Evolutionary conservation across 495 filamentous ascomycete genomes (phyloP).

Genomic region (Tuber calosporum): DNA sequence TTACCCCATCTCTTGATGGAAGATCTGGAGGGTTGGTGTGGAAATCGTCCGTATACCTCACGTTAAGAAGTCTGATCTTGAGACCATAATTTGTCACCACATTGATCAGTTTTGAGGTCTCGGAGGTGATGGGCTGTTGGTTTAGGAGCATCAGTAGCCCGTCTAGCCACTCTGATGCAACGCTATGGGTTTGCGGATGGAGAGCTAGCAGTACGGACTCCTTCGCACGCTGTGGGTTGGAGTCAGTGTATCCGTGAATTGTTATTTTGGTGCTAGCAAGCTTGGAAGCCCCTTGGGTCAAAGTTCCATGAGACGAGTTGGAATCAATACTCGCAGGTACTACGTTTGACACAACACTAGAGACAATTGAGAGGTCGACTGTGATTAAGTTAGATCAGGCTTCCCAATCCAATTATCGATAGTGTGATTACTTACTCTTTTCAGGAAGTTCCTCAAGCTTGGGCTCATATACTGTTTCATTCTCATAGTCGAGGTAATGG

Average conservation of each 20-base stretch:
- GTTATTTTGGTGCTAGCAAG: slow-evolving; percentile 75
- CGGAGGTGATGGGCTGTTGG: slow-evolving; percentile 92
- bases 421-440: slow-evolving; percentile 53
- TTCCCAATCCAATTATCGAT: not conserved
- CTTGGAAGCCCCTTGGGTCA: slow-evolving; percentile 50
- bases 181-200: slow-evolving; percentile 68
- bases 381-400: slow-evolving; percentile 13
- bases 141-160: slow-evolving; percentile 90
- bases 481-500: slow-evolving; percentile 82
- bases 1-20: slow-evolving; percentile 55
- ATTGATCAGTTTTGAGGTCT: slow-evolving; percentile 80
- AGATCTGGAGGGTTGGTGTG: slow-evolving; percentile 51
- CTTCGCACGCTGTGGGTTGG: slow-evolving; percentile 43
- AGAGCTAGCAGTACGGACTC: slow-evolving; percentile 67
- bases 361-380: slow-evolving; percentile 83
- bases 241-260: slow-evolving; percentile 63
- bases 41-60: slow-evolving; percentile 71
- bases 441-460: slow-evolving; percentile 65
- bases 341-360: slow-evolving; percentile 88
- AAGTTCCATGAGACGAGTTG: slow-evolving; percentile 48
- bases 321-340: slow-evolving; percentile 50
- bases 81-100: slow-evolving; percentile 82
- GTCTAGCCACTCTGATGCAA: slow-evolving; percentile 95
- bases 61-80: slow-evolving; percentile 88
- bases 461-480: slow-evolving; percentile 57